A percentile compares a stretch with the other conserved stretches of the same genome.
Evolutionary conservation across 2,329 filamentous ascomycete genomes (phyloP).

Genomic region (Beauveria medogensis): DNA sequence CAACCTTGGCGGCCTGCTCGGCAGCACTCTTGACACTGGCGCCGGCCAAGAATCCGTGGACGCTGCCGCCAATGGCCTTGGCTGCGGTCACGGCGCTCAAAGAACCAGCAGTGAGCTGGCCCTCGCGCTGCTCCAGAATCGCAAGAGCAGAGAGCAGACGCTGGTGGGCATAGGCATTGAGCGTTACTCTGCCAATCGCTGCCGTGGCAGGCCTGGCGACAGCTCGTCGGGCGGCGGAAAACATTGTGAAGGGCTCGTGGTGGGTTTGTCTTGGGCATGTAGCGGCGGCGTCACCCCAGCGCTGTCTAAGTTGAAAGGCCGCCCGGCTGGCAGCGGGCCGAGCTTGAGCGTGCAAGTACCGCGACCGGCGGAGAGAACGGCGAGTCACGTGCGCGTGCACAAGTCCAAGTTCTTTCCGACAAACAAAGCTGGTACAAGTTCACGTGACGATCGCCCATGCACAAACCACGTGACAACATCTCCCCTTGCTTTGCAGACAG

Average conservation of each 20-base stretch:
- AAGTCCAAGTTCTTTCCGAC: neutral
- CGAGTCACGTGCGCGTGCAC: neutral
- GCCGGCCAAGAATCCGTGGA: conserved; percentile 85
- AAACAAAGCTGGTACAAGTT: neutral
- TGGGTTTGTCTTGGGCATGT: neutral
- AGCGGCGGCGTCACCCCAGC: neutral
- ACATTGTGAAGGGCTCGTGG: conserved; percentile 20
- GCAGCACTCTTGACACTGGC: conserved; percentile 67
- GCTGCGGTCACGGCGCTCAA: conserved; percentile 81
- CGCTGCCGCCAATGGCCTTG: conserved; percentile 71
- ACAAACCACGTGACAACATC: conserved; percentile 8
- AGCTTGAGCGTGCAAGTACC: neutral
- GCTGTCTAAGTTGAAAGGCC: neutral
- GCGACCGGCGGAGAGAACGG: conserved; percentile 9
- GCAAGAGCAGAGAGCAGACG: conserved; percentile 78
- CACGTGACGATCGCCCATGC: neutral
- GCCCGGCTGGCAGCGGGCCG: conserved; percentile 10
- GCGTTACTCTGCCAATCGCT: conserved; percentile 20
- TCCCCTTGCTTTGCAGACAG: conserved; percentile 6
- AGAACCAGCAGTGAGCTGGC: conserved; percentile 74
- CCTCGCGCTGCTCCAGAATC: conserved; percentile 85
- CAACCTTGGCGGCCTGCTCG: conserved; percentile 77
- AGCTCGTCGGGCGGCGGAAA: conserved; percentile 22
- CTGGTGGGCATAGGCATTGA: conserved; percentile 25
- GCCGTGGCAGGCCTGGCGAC: conserved; percentile 20